These are phyloP conservation scores for Hypoxylon fuscum DNA, from an alignment of 495 filamentous ascomycete genomes.

Conservation along the genomic window DNA sequence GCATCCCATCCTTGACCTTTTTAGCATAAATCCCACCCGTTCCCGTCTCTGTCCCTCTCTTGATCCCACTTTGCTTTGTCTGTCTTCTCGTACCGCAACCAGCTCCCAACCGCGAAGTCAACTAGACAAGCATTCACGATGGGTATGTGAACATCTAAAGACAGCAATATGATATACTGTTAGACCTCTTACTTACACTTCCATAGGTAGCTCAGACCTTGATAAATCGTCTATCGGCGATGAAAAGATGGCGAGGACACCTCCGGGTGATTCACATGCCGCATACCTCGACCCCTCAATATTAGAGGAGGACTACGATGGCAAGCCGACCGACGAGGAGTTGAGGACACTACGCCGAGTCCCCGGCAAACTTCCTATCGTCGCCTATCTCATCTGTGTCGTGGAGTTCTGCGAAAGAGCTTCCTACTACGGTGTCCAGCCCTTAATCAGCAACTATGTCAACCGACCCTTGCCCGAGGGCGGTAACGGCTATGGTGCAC, in stretches of 20 bases:
- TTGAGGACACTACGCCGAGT: conserved; percentile 63
- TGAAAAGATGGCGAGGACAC: conserved; percentile 39
- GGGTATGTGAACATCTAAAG: conserved; percentile 27
- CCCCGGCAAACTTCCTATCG: conserved; percentile 59
- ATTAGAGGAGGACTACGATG: conserved; percentile 54
- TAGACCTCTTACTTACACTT: conserved; percentile 13
- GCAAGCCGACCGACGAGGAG: conserved; percentile 68
- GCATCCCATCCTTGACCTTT: conserved; percentile 11
- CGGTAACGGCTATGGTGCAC: conserved; percentile 71
- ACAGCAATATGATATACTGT: not conserved
- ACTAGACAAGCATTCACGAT: conserved; percentile 25
- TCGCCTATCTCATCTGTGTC: conserved; percentile 64
- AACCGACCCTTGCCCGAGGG: conserved; percentile 63
- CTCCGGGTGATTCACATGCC: conserved; percentile 37
- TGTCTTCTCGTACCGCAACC: conserved; percentile 20
- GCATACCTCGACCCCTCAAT: conserved; percentile 43
- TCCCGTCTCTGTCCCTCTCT: conserved; percentile 22
- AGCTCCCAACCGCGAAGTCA: conserved; percentile 14
- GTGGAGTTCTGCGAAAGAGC: conserved; percentile 70
- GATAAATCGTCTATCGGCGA: conserved; percentile 29
- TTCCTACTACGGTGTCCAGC: conserved; percentile 66
- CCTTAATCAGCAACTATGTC: conserved; percentile 67
- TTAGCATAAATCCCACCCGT: conserved; percentile 36
- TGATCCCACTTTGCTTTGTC: conserved; percentile 22
- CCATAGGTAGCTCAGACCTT: conserved; percentile 16